Percentiles rank a stretch among this genome's conserved stretches.
Conservation (phyloP, 768 basidiomycete genomes). For the Pisolithus albus region DNA sequence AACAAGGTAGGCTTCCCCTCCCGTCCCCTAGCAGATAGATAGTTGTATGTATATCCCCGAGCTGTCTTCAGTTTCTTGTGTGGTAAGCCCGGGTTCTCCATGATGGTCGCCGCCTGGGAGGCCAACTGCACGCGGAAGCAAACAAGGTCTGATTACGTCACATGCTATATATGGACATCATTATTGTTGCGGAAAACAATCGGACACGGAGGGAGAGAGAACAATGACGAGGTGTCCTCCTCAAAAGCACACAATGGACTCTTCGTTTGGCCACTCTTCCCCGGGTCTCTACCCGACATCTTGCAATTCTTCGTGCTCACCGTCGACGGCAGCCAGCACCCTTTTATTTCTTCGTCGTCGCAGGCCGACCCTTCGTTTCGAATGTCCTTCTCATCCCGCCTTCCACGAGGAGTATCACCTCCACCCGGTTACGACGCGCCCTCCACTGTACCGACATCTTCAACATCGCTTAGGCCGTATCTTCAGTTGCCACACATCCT, state of each 20-base stretch:
- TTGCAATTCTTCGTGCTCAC: slow-evolving; percentile 3
- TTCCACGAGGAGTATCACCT: slow-evolving; percentile 30
- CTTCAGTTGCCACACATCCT: slow-evolving; percentile 77
- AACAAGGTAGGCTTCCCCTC: slow-evolving; percentile 32
- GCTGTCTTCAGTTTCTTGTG: slow-evolving; percentile 29
- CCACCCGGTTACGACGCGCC: slow-evolving; percentile 54
- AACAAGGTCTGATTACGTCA: slow-evolving; percentile 24
- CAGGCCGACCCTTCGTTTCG: slow-evolving; percentile 28
- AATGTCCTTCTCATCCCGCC: slow-evolving; percentile 26
- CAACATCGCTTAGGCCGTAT: slow-evolving; percentile 63
- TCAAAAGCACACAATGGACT: slow-evolving; percentile 23
- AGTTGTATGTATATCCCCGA: slow-evolving; percentile 32
- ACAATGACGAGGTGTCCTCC: slow-evolving; percentile 7
- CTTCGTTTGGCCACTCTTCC: slow-evolving; percentile 1
- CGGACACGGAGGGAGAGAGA: background rate
- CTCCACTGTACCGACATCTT: slow-evolving; percentile 25
- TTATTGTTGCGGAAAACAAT: slow-evolving; percentile 1
- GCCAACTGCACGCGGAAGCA: slow-evolving; percentile 30
- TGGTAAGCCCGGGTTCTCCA: slow-evolving; percentile 28
- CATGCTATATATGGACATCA: background rate
- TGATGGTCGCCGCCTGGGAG: too few species aligned
- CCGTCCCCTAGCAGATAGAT: slow-evolving; percentile 22
- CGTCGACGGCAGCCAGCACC: slow-evolving; percentile 8
- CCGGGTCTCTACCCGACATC: slow-evolving; percentile 7
- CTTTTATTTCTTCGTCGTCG: slow-evolving; percentile 22